A percentile compares a stretch with the other conserved stretches of the same genome.
Conservation (phyloP, 148 eudicot species). For the Camellia sinensis region DNA sequence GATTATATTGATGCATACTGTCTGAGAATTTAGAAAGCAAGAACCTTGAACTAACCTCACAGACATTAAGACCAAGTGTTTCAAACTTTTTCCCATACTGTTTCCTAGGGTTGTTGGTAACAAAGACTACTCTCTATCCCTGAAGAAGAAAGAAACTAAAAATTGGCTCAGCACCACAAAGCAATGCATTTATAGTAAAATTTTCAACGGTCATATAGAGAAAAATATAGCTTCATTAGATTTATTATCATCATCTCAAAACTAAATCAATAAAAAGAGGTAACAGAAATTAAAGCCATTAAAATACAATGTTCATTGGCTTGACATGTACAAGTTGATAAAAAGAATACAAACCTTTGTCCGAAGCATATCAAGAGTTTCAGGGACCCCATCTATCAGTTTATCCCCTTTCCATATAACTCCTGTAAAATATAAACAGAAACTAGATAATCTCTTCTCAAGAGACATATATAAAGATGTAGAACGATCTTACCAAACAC, state of each 20-base stretch:
- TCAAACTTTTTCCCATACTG: conserved; percentile 97
- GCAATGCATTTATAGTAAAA: conserved; percentile 1
- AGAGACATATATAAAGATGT: background rate
- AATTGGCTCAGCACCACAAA: background rate
- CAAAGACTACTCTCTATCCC: conserved; percentile 98
- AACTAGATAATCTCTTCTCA: background rate
- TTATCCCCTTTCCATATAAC: conserved; percentile 98
- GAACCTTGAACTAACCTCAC: conserved; percentile 54
- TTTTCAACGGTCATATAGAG: background rate
- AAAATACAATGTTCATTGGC: background rate
- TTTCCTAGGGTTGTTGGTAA: conserved; percentile 96
- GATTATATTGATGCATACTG: background rate
- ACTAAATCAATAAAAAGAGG: background rate
- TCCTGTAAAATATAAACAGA: conserved; percentile 44
- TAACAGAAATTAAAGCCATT: background rate
- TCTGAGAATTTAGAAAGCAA: conserved; percentile 5
- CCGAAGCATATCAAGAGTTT: conserved; percentile 87
- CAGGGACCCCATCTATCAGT: conserved; percentile 90
- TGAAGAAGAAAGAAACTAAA: conserved; percentile 26
- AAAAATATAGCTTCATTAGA: background rate
- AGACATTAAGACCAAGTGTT: conserved; percentile 83
- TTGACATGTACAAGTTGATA: conserved; percentile 2
- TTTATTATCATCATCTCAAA: background rate
- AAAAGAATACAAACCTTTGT: conserved; percentile 50
- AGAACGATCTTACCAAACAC: background rate